Conservation (phyloP, 1,139 yeast genomes). For the Williopsis jadinii region DNA sequence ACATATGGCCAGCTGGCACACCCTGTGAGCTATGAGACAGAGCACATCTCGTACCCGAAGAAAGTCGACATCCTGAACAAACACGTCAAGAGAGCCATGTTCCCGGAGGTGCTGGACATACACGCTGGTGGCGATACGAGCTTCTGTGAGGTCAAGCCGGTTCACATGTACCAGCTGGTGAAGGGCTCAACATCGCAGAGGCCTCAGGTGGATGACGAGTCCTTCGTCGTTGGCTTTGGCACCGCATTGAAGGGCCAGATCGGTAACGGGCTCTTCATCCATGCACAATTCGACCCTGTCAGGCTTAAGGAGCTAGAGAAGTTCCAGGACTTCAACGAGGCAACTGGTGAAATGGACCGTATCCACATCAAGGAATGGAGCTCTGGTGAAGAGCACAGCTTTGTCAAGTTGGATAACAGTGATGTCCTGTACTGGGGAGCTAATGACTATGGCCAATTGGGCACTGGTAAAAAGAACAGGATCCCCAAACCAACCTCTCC, state of each 20-base stretch:
- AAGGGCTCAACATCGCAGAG: slow-evolving; percentile 4
- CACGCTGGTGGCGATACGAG: slow-evolving; percentile 68
- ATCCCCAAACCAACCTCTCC: slow-evolving; percentile 46
- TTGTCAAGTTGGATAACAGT: slow-evolving; percentile 51
- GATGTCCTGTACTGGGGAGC: slow-evolving; percentile 82
- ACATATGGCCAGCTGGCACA: slow-evolving; percentile 78
- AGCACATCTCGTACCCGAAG: slow-evolving; percentile 64
- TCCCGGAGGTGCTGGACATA: slow-evolving; percentile 41
- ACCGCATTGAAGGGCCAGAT: slow-evolving; percentile 84
- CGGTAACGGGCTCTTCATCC: slow-evolving; percentile 71
- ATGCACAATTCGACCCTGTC: slow-evolving; percentile 64
- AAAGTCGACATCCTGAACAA: slow-evolving; percentile 35
- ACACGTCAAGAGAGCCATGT: slow-evolving; percentile 32
- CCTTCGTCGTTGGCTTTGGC: slow-evolving; percentile 59
- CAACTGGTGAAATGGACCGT: slow-evolving; percentile 17
- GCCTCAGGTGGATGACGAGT: slow-evolving; percentile 10
- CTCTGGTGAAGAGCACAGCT: slow-evolving; percentile 60
- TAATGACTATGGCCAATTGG: slow-evolving; percentile 76
- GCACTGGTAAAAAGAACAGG: slow-evolving; percentile 68
- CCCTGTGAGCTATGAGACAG: slow-evolving; percentile 57
- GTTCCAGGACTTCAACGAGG: slow-evolving; percentile 38
- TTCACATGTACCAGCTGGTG: slow-evolving; percentile 22
- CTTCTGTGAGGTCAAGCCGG: slow-evolving; percentile 39
- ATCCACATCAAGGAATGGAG: slow-evolving; percentile 47
- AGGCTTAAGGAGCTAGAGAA: slow-evolving; percentile 46